Base-by-base conservation (phyloP, 768 basidiomycete genomes). In the Leccinellum luteum region DNA sequence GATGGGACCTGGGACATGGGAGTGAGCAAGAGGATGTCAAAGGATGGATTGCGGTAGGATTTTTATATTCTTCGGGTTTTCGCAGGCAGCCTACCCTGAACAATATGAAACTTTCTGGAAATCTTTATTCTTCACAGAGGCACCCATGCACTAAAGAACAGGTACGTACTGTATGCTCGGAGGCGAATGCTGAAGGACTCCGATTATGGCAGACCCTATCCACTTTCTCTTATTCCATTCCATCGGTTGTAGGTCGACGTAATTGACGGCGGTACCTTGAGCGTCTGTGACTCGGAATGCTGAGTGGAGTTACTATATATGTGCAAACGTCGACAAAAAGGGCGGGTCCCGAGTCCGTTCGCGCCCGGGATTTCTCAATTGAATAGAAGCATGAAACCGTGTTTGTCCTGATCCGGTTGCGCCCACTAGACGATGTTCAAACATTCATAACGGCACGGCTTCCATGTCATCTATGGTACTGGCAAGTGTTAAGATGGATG, bases 1-100 rank as follows among this genome's bases (percentile, higher is more conserved):
- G 60, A 62, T 27, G 58, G 54, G 23, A 58, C 49, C 48, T 64
- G 59, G 34, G 64, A 62, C 67, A 68, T 68, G 57, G 23, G 32
- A 32, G 35, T 38, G 38, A 43, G 47, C 52, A 57, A 58, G 51
- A 43, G 55, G 28, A 48, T 35, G 17, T 27, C 52, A 43, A 55
- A 57, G 48, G 60, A 56, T 52, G 28, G 30, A 35, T 25, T 27
- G 38, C 4, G 9, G 19, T n/a, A 50, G 41, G 32, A 15, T 15
- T 54, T 60, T 63, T 59, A 58, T 64, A 56, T 34, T 41, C 4
- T 9, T n/a, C n/a, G 38, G 38, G n/a, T 19, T 41, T 19, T 31
- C 21, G 19, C 4, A 21, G 44, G 32, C 44, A 14, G 17, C 44
- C 28, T 19, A 31, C 48, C 48, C 48, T 15, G 27, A 51, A 45